Percentiles rank a stretch among this genome's conserved stretches.
Evolutionary conservation across 352 stramenopile genomes (phyloP).

Genomic region (Thalassiosira sp.): DNA sequence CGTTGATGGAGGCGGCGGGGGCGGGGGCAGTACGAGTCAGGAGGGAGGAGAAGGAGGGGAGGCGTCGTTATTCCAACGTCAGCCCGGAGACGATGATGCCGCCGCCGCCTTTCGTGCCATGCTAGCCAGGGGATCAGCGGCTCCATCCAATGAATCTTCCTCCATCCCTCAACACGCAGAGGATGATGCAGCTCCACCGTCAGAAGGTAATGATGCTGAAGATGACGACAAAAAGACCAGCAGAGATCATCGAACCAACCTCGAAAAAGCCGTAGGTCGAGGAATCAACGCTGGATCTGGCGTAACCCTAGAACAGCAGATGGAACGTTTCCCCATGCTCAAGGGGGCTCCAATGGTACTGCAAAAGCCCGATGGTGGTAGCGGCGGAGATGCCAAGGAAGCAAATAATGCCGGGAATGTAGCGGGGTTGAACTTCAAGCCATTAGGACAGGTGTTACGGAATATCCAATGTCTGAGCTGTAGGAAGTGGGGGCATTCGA

Average conservation of each 20-base stretch:
- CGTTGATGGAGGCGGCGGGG: too few species aligned
- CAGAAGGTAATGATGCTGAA: constrained; percentile 21
- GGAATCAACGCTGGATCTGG: constrained; percentile 47
- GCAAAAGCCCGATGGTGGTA: constrained; percentile 34
- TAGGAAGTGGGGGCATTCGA: constrained; percentile 73
- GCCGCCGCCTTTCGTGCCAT: constrained; percentile 75
- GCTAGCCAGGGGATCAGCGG: constrained; percentile 41
- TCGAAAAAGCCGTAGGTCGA: constrained; percentile 76
- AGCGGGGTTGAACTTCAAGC: constrained; percentile 58
- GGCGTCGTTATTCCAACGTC: constrained; percentile 42
- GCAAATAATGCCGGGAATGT: constrained; percentile 2
- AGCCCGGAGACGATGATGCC: constrained; percentile 73
- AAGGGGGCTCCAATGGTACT: constrained; percentile 72
- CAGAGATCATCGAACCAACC: constrained; percentile 59
- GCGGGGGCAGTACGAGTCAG: not conserved
- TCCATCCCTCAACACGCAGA: not conserved
- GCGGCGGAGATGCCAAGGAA: constrained; percentile 6
- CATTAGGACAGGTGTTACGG: constrained; percentile 63
- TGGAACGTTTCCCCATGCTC: constrained; percentile 75
- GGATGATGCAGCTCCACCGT: constrained; percentile 1
- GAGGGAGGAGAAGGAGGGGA: not conserved
- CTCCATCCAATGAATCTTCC: not conserved
- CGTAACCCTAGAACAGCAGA: constrained; percentile 67
- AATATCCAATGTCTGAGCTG: constrained; percentile 79
- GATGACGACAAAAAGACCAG: constrained; percentile 10